A percentile compares a stretch with the other conserved stretches of the same genome.
These are phyloP conservation scores for Thinopyrum elongatum DNA, from an alignment of 176 grass and related monocot species.

Conservation along the genomic window DNA sequence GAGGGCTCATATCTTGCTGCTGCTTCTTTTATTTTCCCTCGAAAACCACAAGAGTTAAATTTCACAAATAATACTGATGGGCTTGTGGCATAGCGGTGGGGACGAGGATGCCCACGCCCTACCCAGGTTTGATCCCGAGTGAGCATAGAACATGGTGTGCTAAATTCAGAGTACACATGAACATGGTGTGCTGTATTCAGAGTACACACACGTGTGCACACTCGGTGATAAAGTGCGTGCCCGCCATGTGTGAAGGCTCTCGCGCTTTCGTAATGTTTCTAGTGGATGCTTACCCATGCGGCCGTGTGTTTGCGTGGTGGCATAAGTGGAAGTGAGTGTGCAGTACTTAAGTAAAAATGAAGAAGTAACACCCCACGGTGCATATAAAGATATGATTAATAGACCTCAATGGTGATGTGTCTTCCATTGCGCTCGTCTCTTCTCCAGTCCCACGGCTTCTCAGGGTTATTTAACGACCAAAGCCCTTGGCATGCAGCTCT, in stretches of 20 bases:
- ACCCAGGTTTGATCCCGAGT: neutral
- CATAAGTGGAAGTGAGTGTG: neutral
- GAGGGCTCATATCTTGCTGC: neutral
- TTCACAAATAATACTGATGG: neutral
- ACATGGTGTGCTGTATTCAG: neutral
- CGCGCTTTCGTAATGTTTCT: neutral
- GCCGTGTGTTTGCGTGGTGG: neutral
- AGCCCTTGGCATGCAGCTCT: slow-evolving; percentile 31
- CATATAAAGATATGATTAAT: neutral
- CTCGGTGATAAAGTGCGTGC: neutral
- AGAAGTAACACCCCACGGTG: neutral
- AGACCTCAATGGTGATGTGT: neutral
- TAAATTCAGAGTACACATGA: neutral
- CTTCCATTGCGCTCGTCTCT: slow-evolving; percentile 27
- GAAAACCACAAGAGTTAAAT: neutral
- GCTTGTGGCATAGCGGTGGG: neutral
- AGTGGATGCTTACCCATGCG: neutral
- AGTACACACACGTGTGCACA: neutral
- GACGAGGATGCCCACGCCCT: neutral
- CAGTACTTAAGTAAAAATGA: neutral
- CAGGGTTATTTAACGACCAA: slow-evolving; percentile 43
- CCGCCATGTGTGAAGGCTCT: neutral
- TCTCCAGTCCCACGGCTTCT: slow-evolving; percentile 62
- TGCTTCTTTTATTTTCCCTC: neutral
- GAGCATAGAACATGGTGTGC: neutral